Evolutionary conservation across 208 protist species (phyloP), one percentile per base, ranked within the genome.

Genomic region (Baffinella frigidus): DNA sequence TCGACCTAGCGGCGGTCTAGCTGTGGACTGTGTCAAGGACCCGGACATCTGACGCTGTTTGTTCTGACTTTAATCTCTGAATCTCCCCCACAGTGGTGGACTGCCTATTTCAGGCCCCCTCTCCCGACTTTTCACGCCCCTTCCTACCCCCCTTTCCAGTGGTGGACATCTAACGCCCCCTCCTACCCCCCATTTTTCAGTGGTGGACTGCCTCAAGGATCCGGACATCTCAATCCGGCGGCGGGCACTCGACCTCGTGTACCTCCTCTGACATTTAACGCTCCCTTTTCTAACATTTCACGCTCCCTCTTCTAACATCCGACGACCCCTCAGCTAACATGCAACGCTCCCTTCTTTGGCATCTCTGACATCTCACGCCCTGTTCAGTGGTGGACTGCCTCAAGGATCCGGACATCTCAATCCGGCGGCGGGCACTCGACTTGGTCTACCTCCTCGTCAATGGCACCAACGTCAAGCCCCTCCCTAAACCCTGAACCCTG

Each of bases 401-500:
- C 98, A 96, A 97, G 92, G 98, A 99, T 94, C 51, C 95, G 3
- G 98, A 99, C 94, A 93, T 99, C 38, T 98, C 97, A 0, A 99
- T 99, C 92, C 96, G 98, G 50, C 93, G 45, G 4, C 45, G 72
- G 11, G 45, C 80, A 24, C 94, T 99, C 7, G 98, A 99, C 71
- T 94, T 99, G 30, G 98, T 97, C 9, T 99, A 99, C 92, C 96
- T 96, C 7, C 96, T 99, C 4, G 97, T 99, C 50, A 98, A 98
- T 50, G 93, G 96, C 51, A 93, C 89, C 68, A 95, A 95, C 89
- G 84, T 94, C 48, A 36, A 87, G n/a, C n/a, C n/a, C n/a, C n/a
- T n/a, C n/a, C n/a, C n/a, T n/a, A n/a, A n/a, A n/a, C n/a, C n/a
- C n/a, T n/a, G n/a, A n/a, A n/a, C n/a, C n/a, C n/a, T n/a, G n/a